These are phyloP conservation scores for Nakazawaea laoshanensis DNA, from an alignment of 805 yeast species.

Conservation along the genomic window DNA sequence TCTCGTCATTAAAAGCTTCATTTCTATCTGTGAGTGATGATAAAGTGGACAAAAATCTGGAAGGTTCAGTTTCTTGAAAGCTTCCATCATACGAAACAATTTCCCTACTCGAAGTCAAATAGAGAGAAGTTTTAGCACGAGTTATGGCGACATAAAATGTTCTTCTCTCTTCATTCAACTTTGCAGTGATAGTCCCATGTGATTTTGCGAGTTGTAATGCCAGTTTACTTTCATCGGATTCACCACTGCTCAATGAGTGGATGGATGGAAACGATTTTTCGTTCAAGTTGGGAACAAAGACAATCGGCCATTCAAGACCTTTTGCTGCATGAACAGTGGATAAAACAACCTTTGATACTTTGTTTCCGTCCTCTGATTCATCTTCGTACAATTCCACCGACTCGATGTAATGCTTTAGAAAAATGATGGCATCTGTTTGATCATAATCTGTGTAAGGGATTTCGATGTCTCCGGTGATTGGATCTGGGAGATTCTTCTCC, in stretches of 20 bases:
- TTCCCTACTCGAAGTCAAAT: constrained; percentile 3
- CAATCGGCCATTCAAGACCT: constrained; percentile 94
- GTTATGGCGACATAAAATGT: constrained; percentile 86
- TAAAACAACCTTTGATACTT: constrained; percentile 24
- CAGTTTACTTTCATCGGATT: no score
- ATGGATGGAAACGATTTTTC: constrained; percentile 60
- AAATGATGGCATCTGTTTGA: no score
- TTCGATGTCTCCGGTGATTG: constrained; percentile 7
- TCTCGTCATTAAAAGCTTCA: not conserved
- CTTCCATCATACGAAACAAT: constrained; percentile 3
- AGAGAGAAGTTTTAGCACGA: constrained; percentile 47
- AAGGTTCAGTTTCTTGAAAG: constrained; percentile 5
- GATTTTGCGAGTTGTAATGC: no score
- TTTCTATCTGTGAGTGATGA: constrained; percentile 5
- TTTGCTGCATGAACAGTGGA: constrained; percentile 91
- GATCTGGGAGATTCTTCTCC: constrained; percentile 10
- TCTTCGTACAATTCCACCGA: constrained; percentile 28
- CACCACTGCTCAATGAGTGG: no score
- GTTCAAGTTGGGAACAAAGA: constrained; percentile 66
- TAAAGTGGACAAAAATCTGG: no score
- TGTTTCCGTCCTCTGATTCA: constrained; percentile 9
- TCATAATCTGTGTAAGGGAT: not conserved
- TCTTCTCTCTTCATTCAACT: constrained; percentile 74
- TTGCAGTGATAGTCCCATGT: constrained; percentile 13
- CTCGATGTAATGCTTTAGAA: constrained; percentile 18